These are phyloP conservation scores for Whalleya microplaca DNA, from an alignment of 2,329 filamentous ascomycete genomes.

Conservation along the genomic window DNA sequence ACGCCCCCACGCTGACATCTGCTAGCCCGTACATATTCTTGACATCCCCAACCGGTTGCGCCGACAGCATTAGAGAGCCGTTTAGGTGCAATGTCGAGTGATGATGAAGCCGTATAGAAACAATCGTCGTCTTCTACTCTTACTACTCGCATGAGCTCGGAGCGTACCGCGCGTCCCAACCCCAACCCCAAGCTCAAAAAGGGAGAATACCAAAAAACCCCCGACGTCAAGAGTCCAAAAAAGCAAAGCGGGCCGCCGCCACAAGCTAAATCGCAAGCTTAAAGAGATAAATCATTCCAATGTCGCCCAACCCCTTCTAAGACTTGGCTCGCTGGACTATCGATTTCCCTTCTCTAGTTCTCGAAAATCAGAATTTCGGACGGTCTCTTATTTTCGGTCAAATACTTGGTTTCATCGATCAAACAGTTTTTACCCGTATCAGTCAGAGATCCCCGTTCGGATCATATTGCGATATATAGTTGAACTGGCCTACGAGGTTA, in stretches of 20 bases:
- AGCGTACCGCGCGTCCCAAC: too few relatives aligned
- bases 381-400: slow-evolving; percentile 6
- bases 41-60: slow-evolving; percentile 4
- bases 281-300: slow-evolving; percentile 13
- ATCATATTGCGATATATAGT: slow-evolving; percentile 11
- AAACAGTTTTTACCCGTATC: slow-evolving; percentile 5
- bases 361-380: slow-evolving; percentile 20
- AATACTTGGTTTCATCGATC: slow-evolving; percentile 11
- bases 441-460: not conserved
- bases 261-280: slow-evolving; percentile 14
- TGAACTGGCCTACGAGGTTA: not conserved
- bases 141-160: too few relatives aligned
- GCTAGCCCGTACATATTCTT: slow-evolving; percentile 10
- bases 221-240: slow-evolving; percentile 1
- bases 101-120: too few relatives aligned
- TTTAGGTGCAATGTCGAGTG: too few relatives aligned
- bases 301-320: slow-evolving; percentile 12
- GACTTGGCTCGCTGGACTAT: slow-evolving; percentile 21
- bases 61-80: slow-evolving; percentile 1
- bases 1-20: slow-evolving; percentile 9
- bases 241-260: slow-evolving; percentile 22
- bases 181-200: too few relatives aligned
- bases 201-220: not conserved
- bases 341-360: slow-evolving; percentile 19
- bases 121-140: too few relatives aligned